Conservation (phyloP, 495 filamentous ascomycete genomes). For the Collariella sp. region DNA sequence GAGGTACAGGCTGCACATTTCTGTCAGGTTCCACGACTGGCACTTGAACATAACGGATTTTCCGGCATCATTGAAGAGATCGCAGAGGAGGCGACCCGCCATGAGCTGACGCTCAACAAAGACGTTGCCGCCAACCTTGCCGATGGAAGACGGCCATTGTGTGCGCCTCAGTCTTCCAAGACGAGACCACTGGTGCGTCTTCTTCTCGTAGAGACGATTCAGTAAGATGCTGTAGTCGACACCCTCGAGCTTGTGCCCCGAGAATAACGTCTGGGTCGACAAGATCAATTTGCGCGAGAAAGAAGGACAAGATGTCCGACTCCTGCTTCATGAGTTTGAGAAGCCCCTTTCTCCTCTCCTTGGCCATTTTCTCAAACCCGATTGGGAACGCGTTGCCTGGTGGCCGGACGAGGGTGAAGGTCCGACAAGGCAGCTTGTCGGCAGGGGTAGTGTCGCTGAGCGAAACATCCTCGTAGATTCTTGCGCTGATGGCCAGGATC, state of each 20-base stretch:
- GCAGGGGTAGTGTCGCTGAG: constrained; percentile 80
- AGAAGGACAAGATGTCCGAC: constrained; percentile 70
- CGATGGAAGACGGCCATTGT: constrained; percentile 82
- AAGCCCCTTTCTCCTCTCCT: constrained; percentile 53
- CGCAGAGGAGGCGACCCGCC: constrained; percentile 82
- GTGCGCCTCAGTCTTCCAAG: constrained; percentile 76
- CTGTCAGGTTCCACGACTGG: constrained; percentile 93
- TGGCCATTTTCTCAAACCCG: constrained; percentile 69
- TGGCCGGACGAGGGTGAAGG: constrained; percentile 86
- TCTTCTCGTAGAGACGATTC: constrained; percentile 79
- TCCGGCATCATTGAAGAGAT: constrained; percentile 92
- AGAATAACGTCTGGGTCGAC: constrained; percentile 90
- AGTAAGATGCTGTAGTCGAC: constrained; percentile 90
- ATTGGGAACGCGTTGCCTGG: constrained; percentile 64
- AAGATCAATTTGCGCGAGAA: constrained; percentile 77
- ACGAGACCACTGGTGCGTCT: constrained; percentile 85
- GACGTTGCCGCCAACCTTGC: constrained; percentile 76
- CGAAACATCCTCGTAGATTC: constrained; percentile 85
- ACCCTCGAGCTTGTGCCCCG: constrained; percentile 92
- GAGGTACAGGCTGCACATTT: constrained; percentile 91
- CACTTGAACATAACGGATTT: constrained; percentile 97
- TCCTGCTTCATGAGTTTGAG: constrained; percentile 78
- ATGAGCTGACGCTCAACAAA: constrained; percentile 87
- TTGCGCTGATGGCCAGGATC: constrained; percentile 78
- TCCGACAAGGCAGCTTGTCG: constrained; percentile 79